Percentiles rank a stretch among this genome's conserved stretches.
These are phyloP conservation scores for Coemansia sp. DNA, from an alignment of 192 early-diverging fungal genomes.

Conservation along the genomic window DNA sequence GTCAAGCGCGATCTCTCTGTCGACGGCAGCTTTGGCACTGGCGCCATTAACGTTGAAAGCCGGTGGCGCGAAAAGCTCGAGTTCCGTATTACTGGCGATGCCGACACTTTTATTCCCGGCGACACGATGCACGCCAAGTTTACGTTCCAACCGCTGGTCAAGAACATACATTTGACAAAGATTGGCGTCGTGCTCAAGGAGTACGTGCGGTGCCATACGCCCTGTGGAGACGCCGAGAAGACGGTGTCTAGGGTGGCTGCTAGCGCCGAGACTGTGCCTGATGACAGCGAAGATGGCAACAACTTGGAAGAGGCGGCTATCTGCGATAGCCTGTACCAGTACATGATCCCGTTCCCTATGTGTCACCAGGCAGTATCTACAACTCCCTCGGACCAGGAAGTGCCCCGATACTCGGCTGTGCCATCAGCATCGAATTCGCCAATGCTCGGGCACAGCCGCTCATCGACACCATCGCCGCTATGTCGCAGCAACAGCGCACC, in stretches of 20 bases:
- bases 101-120: conserved; percentile 51
- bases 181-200: conserved; percentile 55
- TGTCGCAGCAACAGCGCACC: conserved; percentile 5
- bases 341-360: conserved; percentile 3
- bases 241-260: conserved; percentile 47
- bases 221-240: conserved; percentile 47
- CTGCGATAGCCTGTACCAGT: conserved; percentile 13
- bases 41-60: conserved; percentile 53
- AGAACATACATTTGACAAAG: conserved; percentile 43
- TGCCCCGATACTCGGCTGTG: conserved; percentile 4
- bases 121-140: conserved; percentile 35
- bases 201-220: conserved; percentile 53
- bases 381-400: not conserved
- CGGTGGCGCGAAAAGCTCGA: conserved; percentile 55
- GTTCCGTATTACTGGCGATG: conserved; percentile 35
- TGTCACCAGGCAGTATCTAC: not conserved
- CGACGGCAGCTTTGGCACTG: conserved; percentile 51
- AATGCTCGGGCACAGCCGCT: not conserved
- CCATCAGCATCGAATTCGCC: conserved; percentile 6
- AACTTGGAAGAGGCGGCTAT: conserved; percentile 4
- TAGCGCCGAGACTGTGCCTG: conserved; percentile 27
- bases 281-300: not conserved
- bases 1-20: conserved; percentile 54
- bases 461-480: conserved; percentile 9
- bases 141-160: conserved; percentile 55